A percentile compares a stretch with the other conserved stretches of the same genome.
Conservation (phyloP, 164 flowering plant species). For the Echeveria elegans region DNA sequence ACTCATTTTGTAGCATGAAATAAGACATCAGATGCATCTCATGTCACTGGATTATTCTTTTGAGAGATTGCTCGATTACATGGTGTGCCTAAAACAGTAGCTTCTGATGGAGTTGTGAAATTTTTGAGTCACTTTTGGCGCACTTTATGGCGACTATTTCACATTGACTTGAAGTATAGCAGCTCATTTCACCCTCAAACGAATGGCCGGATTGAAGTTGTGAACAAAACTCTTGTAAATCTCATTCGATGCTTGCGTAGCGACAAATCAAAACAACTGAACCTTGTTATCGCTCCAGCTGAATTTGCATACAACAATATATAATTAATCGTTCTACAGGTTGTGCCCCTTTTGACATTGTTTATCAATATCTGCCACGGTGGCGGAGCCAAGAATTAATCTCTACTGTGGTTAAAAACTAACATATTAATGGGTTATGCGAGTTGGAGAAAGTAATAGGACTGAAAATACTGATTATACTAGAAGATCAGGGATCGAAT, state of each 20-base stretch:
- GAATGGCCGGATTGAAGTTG: not conserved
- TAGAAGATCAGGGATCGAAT: too few species aligned
- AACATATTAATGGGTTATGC: too few species aligned
- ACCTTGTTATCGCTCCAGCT: not conserved
- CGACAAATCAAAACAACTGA: constrained; percentile 9
- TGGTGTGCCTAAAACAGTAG: not conserved
- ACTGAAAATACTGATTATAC: too few species aligned
- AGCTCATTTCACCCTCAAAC: constrained; percentile 8
- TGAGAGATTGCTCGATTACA: constrained; percentile 5
- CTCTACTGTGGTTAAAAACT: too few species aligned
- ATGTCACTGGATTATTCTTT: constrained; percentile 2
- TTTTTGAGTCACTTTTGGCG: constrained; percentile 9
- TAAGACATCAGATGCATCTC: not conserved
- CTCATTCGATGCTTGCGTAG: constrained; percentile 1
- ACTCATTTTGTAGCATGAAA: too few species aligned
- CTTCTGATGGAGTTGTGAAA: not conserved
- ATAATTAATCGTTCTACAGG: not conserved
- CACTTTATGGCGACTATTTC: not conserved
- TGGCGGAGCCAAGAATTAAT: too few species aligned
- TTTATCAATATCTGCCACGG: too few species aligned
- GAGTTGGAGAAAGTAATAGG: too few species aligned
- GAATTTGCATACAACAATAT: constrained; percentile 16
- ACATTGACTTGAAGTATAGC: not conserved
- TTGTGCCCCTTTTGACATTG: not conserved
- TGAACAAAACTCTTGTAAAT: not conserved